Percentiles rank a stretch among this genome's conserved stretches.
These are phyloP conservation scores for Drosera spatulata DNA, from an alignment of 179 eudicot genomes.

Conservation along the genomic window DNA sequence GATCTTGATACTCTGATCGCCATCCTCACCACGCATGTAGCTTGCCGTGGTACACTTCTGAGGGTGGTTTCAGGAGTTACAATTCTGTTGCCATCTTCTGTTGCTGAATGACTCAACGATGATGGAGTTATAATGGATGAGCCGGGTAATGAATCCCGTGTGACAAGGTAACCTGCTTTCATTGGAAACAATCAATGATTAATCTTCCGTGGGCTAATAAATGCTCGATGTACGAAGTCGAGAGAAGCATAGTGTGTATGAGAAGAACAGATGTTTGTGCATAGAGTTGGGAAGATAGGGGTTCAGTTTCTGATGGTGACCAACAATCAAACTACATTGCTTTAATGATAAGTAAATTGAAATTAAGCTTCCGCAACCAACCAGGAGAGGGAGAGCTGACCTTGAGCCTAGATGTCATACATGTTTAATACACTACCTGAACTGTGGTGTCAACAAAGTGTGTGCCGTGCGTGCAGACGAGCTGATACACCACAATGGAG, in stretches of 20 bases:
- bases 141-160: constrained; percentile 19
- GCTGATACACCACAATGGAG: too few species aligned
- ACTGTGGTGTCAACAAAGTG: too few species aligned
- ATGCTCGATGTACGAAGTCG: constrained; percentile 1
- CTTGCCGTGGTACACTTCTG: constrained; percentile 9
- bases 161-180: constrained; percentile 27
- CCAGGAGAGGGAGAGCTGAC: background rate
- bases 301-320: constrained; percentile 47
- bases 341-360: constrained; percentile 43
- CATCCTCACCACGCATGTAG: constrained; percentile 37
- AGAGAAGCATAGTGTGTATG: constrained; percentile 20
- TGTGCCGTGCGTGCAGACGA: too few species aligned
- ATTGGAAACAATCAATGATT: constrained; percentile 3
- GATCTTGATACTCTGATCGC: constrained; percentile 80
- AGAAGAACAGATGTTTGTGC: constrained; percentile 33
- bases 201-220: background rate
- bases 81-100: constrained; percentile 11
- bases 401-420: too few species aligned
- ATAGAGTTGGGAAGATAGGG: constrained; percentile 43
- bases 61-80: constrained; percentile 10
- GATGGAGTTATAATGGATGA: constrained; percentile 10
- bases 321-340: constrained; percentile 78
- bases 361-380: background rate
- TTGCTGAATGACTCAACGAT: constrained; percentile 13
- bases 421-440: too few species aligned